A percentile compares a stretch with the other conserved stretches of the same genome.
phyloP scores from a whole-genome alignment of 768 basidiomycete genomes.

The Xerocomus spinulosus region DNA sequence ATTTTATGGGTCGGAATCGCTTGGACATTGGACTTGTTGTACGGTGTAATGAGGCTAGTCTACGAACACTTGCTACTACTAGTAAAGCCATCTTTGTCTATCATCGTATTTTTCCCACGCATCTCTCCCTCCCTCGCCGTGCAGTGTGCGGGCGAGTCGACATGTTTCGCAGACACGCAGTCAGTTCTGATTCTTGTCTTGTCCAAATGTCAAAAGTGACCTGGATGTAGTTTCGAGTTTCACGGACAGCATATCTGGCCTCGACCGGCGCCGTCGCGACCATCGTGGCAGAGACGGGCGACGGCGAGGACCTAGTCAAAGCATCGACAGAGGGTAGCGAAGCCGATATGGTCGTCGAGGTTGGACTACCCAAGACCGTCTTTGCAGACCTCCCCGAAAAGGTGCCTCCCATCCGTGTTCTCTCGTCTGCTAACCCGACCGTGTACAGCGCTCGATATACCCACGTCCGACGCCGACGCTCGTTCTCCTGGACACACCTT shows the following conservation, averaged over 20 bases:
- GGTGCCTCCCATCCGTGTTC: conserved; percentile 5
- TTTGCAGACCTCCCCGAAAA: conserved; percentile 24
- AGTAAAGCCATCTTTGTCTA: too few relatives aligned
- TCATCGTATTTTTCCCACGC: conserved; percentile 22
- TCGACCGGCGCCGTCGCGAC: conserved; percentile 15
- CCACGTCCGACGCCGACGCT: conserved; percentile 55
- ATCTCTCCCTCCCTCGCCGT: conserved; percentile 11
- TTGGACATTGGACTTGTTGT: too few relatives aligned
- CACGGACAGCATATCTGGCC: conserved; percentile 21
- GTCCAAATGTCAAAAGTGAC: background rate
- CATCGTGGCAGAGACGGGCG: conserved; percentile 11
- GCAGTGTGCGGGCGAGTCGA: background rate
- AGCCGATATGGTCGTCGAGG: conserved; percentile 1
- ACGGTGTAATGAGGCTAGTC: too few relatives aligned
- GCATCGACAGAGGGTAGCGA: too few relatives aligned
- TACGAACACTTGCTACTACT: too few relatives aligned
- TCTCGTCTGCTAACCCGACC: background rate
- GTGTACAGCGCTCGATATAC: conserved; percentile 79
- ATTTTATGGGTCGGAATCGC: too few relatives aligned
- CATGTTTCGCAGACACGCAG: conserved; percentile 25
- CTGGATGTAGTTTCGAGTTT: conserved; percentile 19
- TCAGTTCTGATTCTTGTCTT: conserved; percentile 5
- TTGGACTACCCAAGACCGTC: conserved; percentile 10
- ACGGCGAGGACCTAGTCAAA: conserved; percentile 3
- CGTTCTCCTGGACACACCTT: conserved; percentile 68